Evolutionary conservation across 345 rosid species (phyloP).

Genomic region (Isatis tinctoria): DNA sequence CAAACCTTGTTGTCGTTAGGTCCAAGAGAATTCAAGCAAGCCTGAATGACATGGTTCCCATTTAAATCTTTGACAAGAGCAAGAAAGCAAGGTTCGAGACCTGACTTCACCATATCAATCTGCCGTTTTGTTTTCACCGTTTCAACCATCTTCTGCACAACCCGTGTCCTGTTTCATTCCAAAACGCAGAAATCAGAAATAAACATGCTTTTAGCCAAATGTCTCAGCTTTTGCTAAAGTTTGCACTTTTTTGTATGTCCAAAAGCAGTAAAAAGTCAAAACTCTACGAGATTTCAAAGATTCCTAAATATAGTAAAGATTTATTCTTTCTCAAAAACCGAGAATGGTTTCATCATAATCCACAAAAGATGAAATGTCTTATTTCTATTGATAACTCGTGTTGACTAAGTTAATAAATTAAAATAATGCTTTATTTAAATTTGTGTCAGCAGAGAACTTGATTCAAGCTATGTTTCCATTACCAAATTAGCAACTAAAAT

Average conservation of each 20-base stretch:
- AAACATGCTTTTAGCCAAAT: background rate
- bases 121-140: slow-evolving; percentile 55
- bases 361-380: slow-evolving; percentile 10
- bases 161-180: slow-evolving; percentile 53
- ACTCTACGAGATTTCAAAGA: background rate
- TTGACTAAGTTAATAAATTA: background rate
- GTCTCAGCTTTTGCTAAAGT: background rate
- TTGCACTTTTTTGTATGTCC: background rate
- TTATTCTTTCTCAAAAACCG: slow-evolving; percentile 1
- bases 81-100: slow-evolving; percentile 55
- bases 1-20: slow-evolving; percentile 59
- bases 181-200: background rate
- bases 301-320: slow-evolving; percentile 5
- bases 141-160: slow-evolving; percentile 68
- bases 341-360: background rate
- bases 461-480: too few species aligned
- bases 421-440: background rate
- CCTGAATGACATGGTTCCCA: slow-evolving; percentile 74
- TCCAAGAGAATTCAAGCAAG: slow-evolving; percentile 58
- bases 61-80: slow-evolving; percentile 61
- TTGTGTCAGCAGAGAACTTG: too few species aligned
- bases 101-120: slow-evolving; percentile 39
- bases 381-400: slow-evolving; percentile 12
- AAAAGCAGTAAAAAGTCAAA: background rate
- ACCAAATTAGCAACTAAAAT: background rate